phyloP scores from a whole-genome alignment of 768 basidiomycete genomes.

The Podaxis sp. region DNA sequence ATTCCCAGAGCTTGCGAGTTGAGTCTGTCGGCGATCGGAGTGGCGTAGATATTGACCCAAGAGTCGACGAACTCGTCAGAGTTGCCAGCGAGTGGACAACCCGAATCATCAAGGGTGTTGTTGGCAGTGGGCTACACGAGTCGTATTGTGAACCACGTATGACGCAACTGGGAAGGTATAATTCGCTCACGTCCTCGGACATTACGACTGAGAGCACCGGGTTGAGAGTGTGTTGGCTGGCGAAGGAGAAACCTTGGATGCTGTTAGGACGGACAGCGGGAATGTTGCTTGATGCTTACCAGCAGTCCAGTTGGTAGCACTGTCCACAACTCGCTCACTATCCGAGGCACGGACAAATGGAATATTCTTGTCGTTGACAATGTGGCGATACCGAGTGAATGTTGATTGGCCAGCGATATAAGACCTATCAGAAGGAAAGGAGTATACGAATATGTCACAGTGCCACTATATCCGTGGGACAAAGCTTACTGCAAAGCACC shows the following conservation, averaged over 20 bases:
- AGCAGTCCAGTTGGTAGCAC: conserved; percentile 67
- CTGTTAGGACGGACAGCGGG: neutral
- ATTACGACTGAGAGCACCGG: conserved; percentile 56
- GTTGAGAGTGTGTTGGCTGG: conserved; percentile 39
- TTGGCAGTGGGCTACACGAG: conserved; percentile 28
- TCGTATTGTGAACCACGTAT: neutral
- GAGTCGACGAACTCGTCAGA: conserved; percentile 36
- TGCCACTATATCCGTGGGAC: neutral
- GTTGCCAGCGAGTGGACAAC: conserved; percentile 56
- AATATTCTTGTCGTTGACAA: conserved; percentile 38
- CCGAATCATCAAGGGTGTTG: conserved; percentile 61
- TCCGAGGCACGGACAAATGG: conserved; percentile 50
- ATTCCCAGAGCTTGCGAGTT: conserved; percentile 56
- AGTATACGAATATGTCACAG: neutral
- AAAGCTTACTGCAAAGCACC: conserved; percentile 61
- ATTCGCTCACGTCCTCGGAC: conserved; percentile 42
- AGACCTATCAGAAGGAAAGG: conserved; percentile 22
- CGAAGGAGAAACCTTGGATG: conserved; percentile 55
- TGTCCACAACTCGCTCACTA: conserved; percentile 57
- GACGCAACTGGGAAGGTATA: neutral
- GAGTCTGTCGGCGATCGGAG: conserved; percentile 53
- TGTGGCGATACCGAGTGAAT: conserved; percentile 47
- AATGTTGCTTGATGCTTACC: conserved; percentile 31
- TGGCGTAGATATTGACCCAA: conserved; percentile 56
- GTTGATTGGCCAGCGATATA: conserved; percentile 44